Conservation (phyloP, 768 basidiomycete genomes). For the Rhizopogon vinicolor region DNA sequence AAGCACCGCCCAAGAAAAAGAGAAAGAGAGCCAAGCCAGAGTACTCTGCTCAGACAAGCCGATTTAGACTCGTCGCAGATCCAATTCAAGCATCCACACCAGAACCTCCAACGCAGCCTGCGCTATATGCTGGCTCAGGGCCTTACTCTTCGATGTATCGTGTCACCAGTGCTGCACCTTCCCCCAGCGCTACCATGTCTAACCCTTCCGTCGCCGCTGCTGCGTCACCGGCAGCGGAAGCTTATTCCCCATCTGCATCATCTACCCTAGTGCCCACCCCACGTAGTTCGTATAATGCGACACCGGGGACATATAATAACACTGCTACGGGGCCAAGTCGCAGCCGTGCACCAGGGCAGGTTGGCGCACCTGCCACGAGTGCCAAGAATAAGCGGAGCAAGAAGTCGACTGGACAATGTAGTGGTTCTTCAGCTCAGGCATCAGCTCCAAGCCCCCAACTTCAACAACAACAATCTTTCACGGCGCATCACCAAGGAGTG, state of each 20-base stretch:
- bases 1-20: constrained; percentile 25
- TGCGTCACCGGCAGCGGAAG: background rate
- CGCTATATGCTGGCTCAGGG: constrained; percentile 31
- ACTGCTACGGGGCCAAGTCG: constrained; percentile 1
- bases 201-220: constrained; percentile 5
- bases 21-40: constrained; percentile 26
- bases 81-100: constrained; percentile 22
- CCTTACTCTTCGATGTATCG: constrained; percentile 40
- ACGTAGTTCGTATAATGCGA: background rate
- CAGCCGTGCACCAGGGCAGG: background rate
- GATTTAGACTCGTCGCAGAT: constrained; percentile 38
- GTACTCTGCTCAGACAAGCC: constrained; percentile 42
- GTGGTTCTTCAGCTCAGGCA: background rate
- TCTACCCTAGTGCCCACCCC: constrained; percentile 1
- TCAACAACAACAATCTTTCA: constrained; percentile 5
- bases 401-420: constrained; percentile 7
- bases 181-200: background rate
- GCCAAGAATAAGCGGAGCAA: constrained; percentile 8
- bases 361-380: background rate
- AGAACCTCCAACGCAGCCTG: constrained; percentile 12
- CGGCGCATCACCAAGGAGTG: background rate
- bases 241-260: background rate
- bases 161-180: constrained; percentile 7
- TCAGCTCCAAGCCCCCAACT: constrained; percentile 1
- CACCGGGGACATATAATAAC: constrained; percentile 1